Evolutionary conservation across 305 asterid genomes (phyloP).

Genomic region (Coffea humblotiana): DNA sequence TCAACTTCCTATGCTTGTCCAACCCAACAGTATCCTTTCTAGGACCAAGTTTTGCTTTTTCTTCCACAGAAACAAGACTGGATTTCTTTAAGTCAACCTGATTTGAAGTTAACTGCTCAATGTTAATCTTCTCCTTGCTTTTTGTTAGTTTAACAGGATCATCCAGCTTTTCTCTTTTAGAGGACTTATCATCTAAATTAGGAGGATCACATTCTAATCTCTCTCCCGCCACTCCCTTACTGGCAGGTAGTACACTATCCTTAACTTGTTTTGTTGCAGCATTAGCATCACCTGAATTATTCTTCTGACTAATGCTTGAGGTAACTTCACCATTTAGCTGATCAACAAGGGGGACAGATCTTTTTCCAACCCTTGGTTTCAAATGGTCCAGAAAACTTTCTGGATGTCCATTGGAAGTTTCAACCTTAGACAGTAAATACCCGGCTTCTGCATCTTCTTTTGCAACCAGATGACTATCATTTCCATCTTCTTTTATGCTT

Average conservation of each 20-base stretch:
- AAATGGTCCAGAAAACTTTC: not conserved
- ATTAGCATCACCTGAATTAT: conserved; percentile 2
- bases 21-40: conserved; percentile 16
- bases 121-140: conserved; percentile 17
- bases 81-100: conserved; percentile 6
- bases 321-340: conserved; percentile 9
- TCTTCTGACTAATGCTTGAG: conserved; percentile 15
- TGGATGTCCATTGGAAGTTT: not conserved
- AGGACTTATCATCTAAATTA: conserved; percentile 33
- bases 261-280: conserved; percentile 12
- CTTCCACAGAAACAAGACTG: not conserved
- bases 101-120: conserved; percentile 9
- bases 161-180: conserved; percentile 41
- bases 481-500: not conserved
- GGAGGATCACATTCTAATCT: conserved; percentile 26
- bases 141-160: conserved; percentile 11
- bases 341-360: not conserved
- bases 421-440: not conserved
- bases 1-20: conserved; percentile 17
- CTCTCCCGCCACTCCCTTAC: conserved; percentile 25
- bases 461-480: not conserved
- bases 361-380: not conserved
- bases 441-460: not conserved
- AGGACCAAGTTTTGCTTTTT: conserved; percentile 9
- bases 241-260: conserved; percentile 21